Conservation (phyloP, 2,329 filamentous ascomycete genomes). For the Phyllosticta paracitricarpa region DNA sequence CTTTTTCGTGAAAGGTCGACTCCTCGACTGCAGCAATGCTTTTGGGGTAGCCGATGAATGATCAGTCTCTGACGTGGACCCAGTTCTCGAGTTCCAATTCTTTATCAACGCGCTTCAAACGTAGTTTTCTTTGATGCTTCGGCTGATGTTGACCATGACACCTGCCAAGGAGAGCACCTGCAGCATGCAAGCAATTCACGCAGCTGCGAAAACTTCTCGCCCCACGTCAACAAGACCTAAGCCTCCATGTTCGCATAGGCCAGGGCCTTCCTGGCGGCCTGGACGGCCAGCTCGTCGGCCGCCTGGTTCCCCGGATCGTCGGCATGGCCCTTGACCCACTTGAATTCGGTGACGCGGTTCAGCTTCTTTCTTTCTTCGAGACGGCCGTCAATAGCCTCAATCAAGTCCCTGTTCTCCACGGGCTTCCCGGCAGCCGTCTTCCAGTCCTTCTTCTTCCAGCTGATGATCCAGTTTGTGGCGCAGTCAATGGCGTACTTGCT, state of each 20-base stretch:
- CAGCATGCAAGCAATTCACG: not conserved
- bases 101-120: not conserved
- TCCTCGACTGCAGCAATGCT: no score
- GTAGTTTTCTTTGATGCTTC: not conserved
- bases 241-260: not conserved
- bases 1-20: no score
- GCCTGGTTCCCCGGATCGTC: constrained; percentile 63
- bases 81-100: not conserved
- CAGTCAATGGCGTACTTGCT: constrained; percentile 87
- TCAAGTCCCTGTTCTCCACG: constrained; percentile 80
- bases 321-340: constrained; percentile 85
- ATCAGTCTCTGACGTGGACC: not conserved
- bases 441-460: constrained; percentile 73
- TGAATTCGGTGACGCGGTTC: constrained; percentile 57
- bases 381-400: constrained; percentile 59
- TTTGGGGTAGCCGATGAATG: not conserved
- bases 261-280: constrained; percentile 44
- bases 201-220: no score
- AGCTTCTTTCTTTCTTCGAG: constrained; percentile 56
- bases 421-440: constrained; percentile 56
- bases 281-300: constrained; percentile 69
- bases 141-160: not conserved
- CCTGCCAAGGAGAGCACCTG: not conserved
- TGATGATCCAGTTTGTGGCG: constrained; percentile 69
- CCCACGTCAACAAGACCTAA: not conserved